These are phyloP conservation scores for Ustilago shanxiensis DNA, from an alignment of 1,284 basidiomycete genomes.

Conservation along the genomic window DNA sequence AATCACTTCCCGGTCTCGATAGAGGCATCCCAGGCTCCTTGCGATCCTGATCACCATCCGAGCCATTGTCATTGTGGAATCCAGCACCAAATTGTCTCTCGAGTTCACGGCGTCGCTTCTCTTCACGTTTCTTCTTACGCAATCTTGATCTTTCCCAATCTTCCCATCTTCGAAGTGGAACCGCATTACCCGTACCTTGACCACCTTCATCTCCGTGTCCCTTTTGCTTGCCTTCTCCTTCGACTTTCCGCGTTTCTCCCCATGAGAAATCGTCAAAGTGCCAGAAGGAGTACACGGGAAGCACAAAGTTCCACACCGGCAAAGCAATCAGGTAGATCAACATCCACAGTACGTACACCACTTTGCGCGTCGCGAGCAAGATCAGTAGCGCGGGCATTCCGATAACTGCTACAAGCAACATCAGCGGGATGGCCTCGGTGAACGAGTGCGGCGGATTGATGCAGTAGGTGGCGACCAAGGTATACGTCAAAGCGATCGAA, in stretches of 20 bases:
- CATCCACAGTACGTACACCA: slow-evolving; percentile 98
- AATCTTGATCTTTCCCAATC: slow-evolving; percentile 99
- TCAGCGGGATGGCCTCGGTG: slow-evolving; percentile 91
- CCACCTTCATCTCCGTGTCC: slow-evolving; percentile 80
- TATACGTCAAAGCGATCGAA: slow-evolving; percentile 91
- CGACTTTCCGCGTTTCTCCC: slow-evolving; percentile 98
- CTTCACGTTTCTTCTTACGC: slow-evolving; percentile 89
- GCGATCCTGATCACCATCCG: slow-evolving; percentile 51
- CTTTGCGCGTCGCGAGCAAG: slow-evolving; percentile 90
- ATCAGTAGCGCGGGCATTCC: slow-evolving; percentile 94
- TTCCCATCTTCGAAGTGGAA: slow-evolving; percentile 95
- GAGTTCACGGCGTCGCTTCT: slow-evolving; percentile 75
- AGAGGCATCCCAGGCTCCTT: slow-evolving; percentile 44
- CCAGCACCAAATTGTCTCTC: slow-evolving; percentile 75
- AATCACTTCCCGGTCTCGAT: slow-evolving; percentile 45
- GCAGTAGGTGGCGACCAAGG: slow-evolving; percentile 83
- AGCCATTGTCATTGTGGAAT: slow-evolving; percentile 75
- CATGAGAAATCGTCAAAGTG: slow-evolving; percentile 99
- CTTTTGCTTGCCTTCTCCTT: slow-evolving; percentile 74
- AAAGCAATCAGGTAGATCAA: slow-evolving; percentile 83
- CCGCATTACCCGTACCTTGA: slow-evolving; percentile 75
- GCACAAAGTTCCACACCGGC: slow-evolving; percentile 75
- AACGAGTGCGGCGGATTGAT: slow-evolving; percentile 86
- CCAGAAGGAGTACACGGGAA: slow-evolving; percentile 95
- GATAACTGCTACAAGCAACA: slow-evolving; percentile 88